Percentiles rank a stretch among this genome's conserved stretches.
These are phyloP conservation scores for Cryptococcus maquisensis DNA, from an alignment of 1,284 basidiomycete genomes.

Conservation along the genomic window DNA sequence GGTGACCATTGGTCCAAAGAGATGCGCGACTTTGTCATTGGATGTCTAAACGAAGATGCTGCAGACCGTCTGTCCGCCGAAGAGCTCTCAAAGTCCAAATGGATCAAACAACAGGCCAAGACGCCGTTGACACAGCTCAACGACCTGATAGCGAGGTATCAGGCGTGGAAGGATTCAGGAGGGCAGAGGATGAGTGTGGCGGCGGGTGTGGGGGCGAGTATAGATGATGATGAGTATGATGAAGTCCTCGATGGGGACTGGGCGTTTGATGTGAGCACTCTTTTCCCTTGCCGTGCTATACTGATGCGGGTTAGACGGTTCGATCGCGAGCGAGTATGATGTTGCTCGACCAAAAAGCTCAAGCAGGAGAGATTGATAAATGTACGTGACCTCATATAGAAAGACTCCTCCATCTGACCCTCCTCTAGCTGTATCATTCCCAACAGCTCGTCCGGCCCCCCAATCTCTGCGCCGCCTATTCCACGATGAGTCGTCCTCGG, in stretches of 20 bases:
- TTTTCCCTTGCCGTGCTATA: neutral
- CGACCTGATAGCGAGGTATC: constrained; percentile 74
- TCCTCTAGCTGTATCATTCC: constrained; percentile 15
- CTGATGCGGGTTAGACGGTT: constrained; percentile 29
- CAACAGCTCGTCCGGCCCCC: constrained; percentile 37
- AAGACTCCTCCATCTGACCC: neutral
- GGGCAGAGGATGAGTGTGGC: constrained; percentile 76
- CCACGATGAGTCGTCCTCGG: constrained; percentile 42
- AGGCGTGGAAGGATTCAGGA: constrained; percentile 70
- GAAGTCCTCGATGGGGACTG: constrained; percentile 37
- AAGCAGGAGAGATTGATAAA: constrained; percentile 21
- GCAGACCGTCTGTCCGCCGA: constrained; percentile 78
- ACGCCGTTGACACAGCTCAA: constrained; percentile 67
- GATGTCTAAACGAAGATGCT: constrained; percentile 80
- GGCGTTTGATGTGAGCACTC: constrained; percentile 44
- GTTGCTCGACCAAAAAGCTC: constrained; percentile 29
- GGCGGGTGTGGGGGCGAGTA: constrained; percentile 45
- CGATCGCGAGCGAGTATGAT: constrained; percentile 33
- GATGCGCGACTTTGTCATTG: constrained; percentile 82
- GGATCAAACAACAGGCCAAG: constrained; percentile 79
- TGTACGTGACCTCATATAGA: neutral
- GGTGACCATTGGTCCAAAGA: constrained; percentile 70
- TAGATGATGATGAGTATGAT: constrained; percentile 44
- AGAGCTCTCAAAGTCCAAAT: constrained; percentile 83
- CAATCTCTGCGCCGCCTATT: constrained; percentile 47